These are phyloP conservation scores for Serendipita indica DNA, from an alignment of 768 basidiomycete species.

Conservation along the genomic window DNA sequence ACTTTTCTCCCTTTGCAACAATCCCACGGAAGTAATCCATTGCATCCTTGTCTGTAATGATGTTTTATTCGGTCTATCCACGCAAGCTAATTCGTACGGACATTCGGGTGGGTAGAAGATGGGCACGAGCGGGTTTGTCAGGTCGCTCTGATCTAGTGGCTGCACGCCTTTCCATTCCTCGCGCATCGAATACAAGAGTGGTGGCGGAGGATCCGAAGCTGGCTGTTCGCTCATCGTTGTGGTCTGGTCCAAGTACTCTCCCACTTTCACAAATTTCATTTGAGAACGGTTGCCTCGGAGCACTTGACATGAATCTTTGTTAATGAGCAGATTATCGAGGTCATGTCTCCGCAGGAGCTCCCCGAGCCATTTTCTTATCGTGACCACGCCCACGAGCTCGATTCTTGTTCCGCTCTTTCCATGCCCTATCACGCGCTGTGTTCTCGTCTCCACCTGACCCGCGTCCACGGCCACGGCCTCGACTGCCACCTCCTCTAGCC, in stretches of 20 bases:
- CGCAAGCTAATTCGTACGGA: slow-evolving; percentile 27
- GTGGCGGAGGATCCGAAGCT: neutral
- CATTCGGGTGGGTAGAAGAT: slow-evolving; percentile 87
- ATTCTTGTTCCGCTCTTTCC: slow-evolving; percentile 71
- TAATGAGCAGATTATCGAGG: too few species aligned
- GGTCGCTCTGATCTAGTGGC: slow-evolving; percentile 64
- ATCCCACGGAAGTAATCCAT: slow-evolving; percentile 87
- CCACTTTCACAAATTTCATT: too few species aligned
- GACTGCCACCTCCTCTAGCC: slow-evolving; percentile 23
- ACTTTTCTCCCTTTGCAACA: slow-evolving; percentile 62
- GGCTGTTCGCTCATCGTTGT: neutral
- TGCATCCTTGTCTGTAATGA: slow-evolving; percentile 65
- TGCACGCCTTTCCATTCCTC: slow-evolving; percentile 68
- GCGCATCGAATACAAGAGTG: slow-evolving; percentile 39
- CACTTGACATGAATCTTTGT: too few species aligned
- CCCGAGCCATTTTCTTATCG: slow-evolving; percentile 74
- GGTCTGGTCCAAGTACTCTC: too few species aligned
- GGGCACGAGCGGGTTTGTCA: slow-evolving; percentile 62
- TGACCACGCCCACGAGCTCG: slow-evolving; percentile 69
- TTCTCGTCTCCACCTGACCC: slow-evolving; percentile 17
- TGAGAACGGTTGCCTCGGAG: too few species aligned
- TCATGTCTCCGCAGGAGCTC: slow-evolving; percentile 23
- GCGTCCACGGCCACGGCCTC: slow-evolving; percentile 25
- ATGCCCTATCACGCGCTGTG: slow-evolving; percentile 42
- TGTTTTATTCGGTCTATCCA: neutral